phyloP scores from a whole-genome alignment of 2,329 filamentous ascomycete genomes.

The Sporothrix luriei region DNA sequence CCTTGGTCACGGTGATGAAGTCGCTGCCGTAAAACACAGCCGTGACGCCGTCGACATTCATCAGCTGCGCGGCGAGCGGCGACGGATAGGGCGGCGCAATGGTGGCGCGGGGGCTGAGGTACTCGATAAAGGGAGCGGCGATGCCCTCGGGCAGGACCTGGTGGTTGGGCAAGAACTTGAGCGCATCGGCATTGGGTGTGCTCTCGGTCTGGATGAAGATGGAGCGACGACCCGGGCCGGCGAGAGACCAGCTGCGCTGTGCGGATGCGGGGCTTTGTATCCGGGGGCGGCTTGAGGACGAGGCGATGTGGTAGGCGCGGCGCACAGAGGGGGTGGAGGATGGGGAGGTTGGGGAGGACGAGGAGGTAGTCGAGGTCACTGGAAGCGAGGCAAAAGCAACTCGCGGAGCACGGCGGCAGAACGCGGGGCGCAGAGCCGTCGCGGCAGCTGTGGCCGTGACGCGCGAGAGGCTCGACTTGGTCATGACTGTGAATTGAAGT shows the following conservation, averaged over 20 bases:
- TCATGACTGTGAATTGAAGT: slow-evolving; percentile 36
- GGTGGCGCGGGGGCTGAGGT: slow-evolving; percentile 83
- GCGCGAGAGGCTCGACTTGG: slow-evolving; percentile 37
- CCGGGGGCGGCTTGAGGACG: slow-evolving; percentile 37
- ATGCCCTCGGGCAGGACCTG: slow-evolving; percentile 76
- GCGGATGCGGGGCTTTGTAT: slow-evolving; percentile 34
- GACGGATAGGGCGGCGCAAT: slow-evolving; percentile 88
- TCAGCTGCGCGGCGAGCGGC: slow-evolving; percentile 82
- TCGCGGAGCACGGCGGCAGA: slow-evolving; percentile 33
- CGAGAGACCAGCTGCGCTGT: slow-evolving; percentile 32
- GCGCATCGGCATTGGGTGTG: slow-evolving; percentile 91
- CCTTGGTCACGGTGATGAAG: slow-evolving; percentile 96
- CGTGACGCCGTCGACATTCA: slow-evolving; percentile 93
- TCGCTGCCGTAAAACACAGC: slow-evolving; percentile 92
- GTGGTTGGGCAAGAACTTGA: slow-evolving; percentile 95
- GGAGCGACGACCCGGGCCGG: slow-evolving; percentile 58
- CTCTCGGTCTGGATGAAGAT: slow-evolving; percentile 98
- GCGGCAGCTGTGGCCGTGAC: slow-evolving; percentile 34
- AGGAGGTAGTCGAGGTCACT: not conserved
- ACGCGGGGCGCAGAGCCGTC: slow-evolving; percentile 34
- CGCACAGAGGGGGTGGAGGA: slow-evolving; percentile 4
- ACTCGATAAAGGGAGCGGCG: slow-evolving; percentile 81
- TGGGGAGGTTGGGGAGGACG: slow-evolving; percentile 4
- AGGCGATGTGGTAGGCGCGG: slow-evolving; percentile 29
- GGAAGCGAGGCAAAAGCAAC: slow-evolving; percentile 31